Evolutionary conservation across 352 stramenopile species (phyloP), one percentile per base, ranked within the genome.

Genomic region (Elongisporangium prolatum): DNA sequence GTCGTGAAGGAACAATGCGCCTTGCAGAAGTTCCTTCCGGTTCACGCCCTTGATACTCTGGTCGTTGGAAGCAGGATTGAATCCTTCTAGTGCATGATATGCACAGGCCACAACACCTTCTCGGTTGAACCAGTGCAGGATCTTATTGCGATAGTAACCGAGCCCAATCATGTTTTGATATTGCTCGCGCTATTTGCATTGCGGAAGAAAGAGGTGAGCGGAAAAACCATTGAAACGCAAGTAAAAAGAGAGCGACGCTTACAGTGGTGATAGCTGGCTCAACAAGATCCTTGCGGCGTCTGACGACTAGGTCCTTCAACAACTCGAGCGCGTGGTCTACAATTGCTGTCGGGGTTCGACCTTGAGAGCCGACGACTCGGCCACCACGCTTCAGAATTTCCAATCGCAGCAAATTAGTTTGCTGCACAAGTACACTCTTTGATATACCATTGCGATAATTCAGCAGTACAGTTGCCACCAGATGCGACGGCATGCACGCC

Each of bases 81-180:
- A 84, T 10, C 66, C 73, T 20, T 81, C 67, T 10, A 92, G 59
- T 21, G 84, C 81, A 62, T 91, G 78, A 53, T 80, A 92, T 3
- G 84, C 81, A 64, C 81, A 91, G 13, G 84, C 81, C 18, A 92
- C 21, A n/a, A 91, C 79, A 48, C 83, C 85, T 53, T 95, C 85
- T 17, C 66, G 69, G 65, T 87, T 84, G 63, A 95, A 95, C 85
- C 82, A 92, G 67, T 95, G 85, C 55, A 95, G 61, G 18, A 95
- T 63, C 61, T 95, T 95, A 67, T 95, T 95, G 64, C 85, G 81
- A 69, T 95, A 95, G 63, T 92, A 91, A 11, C 85, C 85, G 2
- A 95, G 69, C 3, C 83, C 83, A 60, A 95, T 92, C 79, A 93
- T 91, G 68, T 95, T 95, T 14, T 69, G 68, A 61, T 92, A 92